Conservation (phyloP, 352 stramenopile species). For the Elongisporangium senticosum region DNA sequence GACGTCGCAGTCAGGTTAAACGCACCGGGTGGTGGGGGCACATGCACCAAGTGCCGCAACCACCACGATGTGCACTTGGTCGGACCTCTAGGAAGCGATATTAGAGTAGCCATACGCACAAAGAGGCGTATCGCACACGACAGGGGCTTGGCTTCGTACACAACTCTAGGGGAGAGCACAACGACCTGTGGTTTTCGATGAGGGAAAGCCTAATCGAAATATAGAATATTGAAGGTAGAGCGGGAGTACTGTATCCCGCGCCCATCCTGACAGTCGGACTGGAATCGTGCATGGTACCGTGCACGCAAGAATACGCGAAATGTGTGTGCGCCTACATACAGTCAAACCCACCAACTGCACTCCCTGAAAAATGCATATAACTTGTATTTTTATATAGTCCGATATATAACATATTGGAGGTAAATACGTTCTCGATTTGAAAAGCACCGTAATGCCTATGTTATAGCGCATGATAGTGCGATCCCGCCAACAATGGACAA, state of each 20-base stretch:
- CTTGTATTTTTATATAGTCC: too few species aligned
- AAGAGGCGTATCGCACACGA: not conserved
- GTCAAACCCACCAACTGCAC: too few species aligned
- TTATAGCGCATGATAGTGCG: too few species aligned
- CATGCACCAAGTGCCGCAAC: not conserved
- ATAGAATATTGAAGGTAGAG: not conserved
- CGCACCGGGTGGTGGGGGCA: not conserved
- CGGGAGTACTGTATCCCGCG: not conserved
- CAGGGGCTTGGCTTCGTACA: not conserved
- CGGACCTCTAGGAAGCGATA: not conserved
- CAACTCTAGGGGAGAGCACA: not conserved
- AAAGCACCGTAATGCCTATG: too few species aligned
- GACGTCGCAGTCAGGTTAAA: not conserved
- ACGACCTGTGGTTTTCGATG: not conserved
- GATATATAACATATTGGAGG: too few species aligned
- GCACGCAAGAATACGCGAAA: too few species aligned
- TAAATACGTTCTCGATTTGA: too few species aligned
- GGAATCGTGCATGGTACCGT: too few species aligned
- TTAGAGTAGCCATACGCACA: not conserved
- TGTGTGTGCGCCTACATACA: too few species aligned
- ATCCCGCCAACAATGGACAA: too few species aligned
- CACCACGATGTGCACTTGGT: not conserved
- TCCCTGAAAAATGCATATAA: too few species aligned
- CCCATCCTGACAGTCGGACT: not conserved
- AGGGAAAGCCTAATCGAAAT: not conserved